phyloP scores from a whole-genome alignment of 176 grass and related monocot species.

The Triticum aestivum region DNA sequence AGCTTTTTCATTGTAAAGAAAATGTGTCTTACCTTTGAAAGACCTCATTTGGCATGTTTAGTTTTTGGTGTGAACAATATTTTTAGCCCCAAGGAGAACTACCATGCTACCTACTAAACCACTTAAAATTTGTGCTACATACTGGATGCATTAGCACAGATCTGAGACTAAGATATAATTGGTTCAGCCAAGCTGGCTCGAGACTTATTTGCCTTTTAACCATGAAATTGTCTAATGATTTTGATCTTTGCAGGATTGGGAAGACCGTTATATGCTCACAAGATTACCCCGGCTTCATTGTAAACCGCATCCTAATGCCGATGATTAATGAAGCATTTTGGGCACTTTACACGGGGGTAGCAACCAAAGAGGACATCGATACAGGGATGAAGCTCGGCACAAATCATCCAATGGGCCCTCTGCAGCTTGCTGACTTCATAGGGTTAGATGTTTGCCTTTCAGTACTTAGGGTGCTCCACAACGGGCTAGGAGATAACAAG shows the following conservation, averaged over 20 bases:
- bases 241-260: constrained; percentile 52
- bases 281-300: constrained; percentile 94
- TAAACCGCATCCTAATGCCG: constrained; percentile 93
- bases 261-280: constrained; percentile 86
- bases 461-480: constrained; percentile 78
- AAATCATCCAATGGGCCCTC: constrained; percentile 92
- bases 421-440: constrained; percentile 91
- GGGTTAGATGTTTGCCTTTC: constrained; percentile 92
- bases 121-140: background rate
- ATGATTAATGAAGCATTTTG: constrained; percentile 97
- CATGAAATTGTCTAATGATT: constrained; percentile 16
- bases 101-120: background rate
- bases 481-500: constrained; percentile 82
- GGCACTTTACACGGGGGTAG: constrained; percentile 73
- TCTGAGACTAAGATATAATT: too few relatives aligned
- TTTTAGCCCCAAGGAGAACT: background rate
- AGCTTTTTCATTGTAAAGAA: background rate
- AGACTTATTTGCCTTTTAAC: background rate
- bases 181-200: background rate
- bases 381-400: constrained; percentile 93
- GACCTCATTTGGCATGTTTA: background rate
- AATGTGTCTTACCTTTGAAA: background rate
- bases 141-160: background rate
- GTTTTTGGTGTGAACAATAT: background rate
- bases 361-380: constrained; percentile 94